Conservation (phyloP, 208 protist genomes). For the Vickermania ingenoplastis region DNA sequence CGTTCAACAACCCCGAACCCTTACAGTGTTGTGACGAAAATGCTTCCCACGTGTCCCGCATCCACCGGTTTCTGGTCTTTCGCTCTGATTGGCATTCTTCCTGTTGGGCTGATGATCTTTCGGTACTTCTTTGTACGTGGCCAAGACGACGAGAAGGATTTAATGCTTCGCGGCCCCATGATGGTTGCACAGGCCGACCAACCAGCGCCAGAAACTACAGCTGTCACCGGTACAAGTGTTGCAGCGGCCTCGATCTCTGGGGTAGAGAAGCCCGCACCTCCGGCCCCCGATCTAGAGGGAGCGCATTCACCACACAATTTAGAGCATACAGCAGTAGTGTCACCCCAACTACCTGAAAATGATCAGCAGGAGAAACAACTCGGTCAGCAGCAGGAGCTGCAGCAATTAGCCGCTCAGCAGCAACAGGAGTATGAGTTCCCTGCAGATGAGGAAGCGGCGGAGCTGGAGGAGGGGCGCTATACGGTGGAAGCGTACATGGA, state of each 20-base stretch:
- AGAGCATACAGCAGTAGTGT: neutral
- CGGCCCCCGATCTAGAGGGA: neutral
- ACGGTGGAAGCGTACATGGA: constrained; percentile 27
- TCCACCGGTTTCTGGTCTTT: constrained; percentile 50
- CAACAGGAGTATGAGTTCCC: neutral
- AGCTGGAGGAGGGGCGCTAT: constrained; percentile 5
- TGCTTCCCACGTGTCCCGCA: constrained; percentile 17
- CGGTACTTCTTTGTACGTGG: constrained; percentile 50
- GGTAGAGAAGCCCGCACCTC: neutral
- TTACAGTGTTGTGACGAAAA: constrained; percentile 11
- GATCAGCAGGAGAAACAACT: no score
- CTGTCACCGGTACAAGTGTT: no score
- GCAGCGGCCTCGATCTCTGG: neutral
- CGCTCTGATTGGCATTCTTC: constrained; percentile 34
- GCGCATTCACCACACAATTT: neutral
- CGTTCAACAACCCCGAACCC: constrained; percentile 35
- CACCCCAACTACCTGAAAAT: no score
- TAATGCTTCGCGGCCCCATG: constrained; percentile 28
- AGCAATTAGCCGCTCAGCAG: neutral
- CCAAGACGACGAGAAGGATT: constrained; percentile 37
- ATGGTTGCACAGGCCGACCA: constrained; percentile 19
- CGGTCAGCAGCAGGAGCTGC: no score
- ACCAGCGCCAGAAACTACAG: neutral
- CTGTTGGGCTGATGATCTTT: constrained; percentile 29
- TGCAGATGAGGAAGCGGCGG: constrained; percentile 1